These are phyloP conservation scores for Eleusine indica DNA, from an alignment of 176 grass and related monocot species.

Conservation along the genomic window DNA sequence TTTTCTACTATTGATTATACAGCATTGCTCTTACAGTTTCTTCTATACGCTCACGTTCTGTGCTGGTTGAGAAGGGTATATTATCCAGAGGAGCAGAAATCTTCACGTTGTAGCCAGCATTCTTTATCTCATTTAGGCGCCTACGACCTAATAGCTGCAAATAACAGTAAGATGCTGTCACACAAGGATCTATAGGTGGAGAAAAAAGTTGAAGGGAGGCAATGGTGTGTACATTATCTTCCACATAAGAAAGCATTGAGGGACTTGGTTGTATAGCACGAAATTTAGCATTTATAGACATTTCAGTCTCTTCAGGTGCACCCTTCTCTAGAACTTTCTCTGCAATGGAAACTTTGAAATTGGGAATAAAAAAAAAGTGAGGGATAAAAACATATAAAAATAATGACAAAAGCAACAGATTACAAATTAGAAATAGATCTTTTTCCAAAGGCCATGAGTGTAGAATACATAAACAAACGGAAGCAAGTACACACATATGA, in stretches of 20 bases:
- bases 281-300: conserved; percentile 95
- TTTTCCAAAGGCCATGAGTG: not conserved
- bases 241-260: conserved; percentile 86
- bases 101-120: conserved; percentile 86
- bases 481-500: not conserved
- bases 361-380: conserved; percentile 26
- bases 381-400: not conserved
- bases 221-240: conserved; percentile 73
- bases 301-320: conserved; percentile 57
- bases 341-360: conserved; percentile 44
- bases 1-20: conserved; percentile 32
- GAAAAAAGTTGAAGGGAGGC: not conserved
- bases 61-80: conserved; percentile 75
- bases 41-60: conserved; percentile 81
- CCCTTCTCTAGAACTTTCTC: conserved; percentile 53
- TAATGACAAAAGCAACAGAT: not conserved
- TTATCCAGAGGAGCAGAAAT: conserved; percentile 90
- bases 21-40: conserved; percentile 63
- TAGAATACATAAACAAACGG: conserved; percentile 10
- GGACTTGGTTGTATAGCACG: conserved; percentile 74
- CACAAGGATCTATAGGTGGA: not conserved
- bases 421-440: not conserved
- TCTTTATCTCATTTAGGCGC: conserved; percentile 81
- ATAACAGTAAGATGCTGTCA: conserved; percentile 24
- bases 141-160: conserved; percentile 85